Evolutionary conservation across 805 yeast species (phyloP).

Genomic region (Saturnispora zaruensis): DNA sequence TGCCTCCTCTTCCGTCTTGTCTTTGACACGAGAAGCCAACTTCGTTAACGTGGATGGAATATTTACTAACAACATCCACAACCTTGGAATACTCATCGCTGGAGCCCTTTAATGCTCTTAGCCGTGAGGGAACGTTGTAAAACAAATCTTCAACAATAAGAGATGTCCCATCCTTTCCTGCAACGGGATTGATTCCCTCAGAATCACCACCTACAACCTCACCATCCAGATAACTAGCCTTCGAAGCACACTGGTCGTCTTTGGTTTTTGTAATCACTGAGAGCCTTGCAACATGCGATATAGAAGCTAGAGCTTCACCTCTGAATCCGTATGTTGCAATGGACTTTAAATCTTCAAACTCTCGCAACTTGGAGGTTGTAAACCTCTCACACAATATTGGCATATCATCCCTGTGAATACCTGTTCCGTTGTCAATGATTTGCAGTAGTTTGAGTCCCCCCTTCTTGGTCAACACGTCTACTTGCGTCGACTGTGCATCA

Average conservation of each 20-base stretch:
- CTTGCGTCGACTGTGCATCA: slow-evolving; percentile 69
- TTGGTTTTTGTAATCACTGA: slow-evolving; percentile 68
- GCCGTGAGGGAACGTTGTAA: slow-evolving; percentile 76
- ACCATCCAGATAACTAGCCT: slow-evolving; percentile 61
- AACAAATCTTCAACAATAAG: slow-evolving; percentile 81
- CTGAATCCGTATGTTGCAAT: slow-evolving; percentile 87
- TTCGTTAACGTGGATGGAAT: slow-evolving; percentile 62
- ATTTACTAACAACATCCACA: slow-evolving; percentile 74
- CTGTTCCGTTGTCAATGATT: slow-evolving; percentile 82
- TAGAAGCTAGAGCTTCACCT: slow-evolving; percentile 94
- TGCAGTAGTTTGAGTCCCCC: slow-evolving; percentile 87
- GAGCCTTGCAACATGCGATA: slow-evolving; percentile 80
- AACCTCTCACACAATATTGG: slow-evolving; percentile 80
- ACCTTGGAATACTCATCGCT: slow-evolving; percentile 72
- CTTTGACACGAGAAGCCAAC: slow-evolving; percentile 78
- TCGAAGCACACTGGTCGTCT: slow-evolving; percentile 60
- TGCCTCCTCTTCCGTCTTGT: slow-evolving; percentile 41
- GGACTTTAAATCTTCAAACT: slow-evolving; percentile 64
- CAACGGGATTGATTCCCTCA: slow-evolving; percentile 57
- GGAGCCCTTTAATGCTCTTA: slow-evolving; percentile 53
- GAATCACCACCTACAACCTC: slow-evolving; percentile 28
- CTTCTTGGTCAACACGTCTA: slow-evolving; percentile 79
- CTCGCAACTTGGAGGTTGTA: slow-evolving; percentile 76
- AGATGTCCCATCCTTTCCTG: slow-evolving; percentile 84
- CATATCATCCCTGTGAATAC: slow-evolving; percentile 67